Evolutionary conservation across 192 early-diverging fungal species (phyloP), one percentile per base, ranked within the genome.

Genomic region (Piromyces sp.): DNA sequence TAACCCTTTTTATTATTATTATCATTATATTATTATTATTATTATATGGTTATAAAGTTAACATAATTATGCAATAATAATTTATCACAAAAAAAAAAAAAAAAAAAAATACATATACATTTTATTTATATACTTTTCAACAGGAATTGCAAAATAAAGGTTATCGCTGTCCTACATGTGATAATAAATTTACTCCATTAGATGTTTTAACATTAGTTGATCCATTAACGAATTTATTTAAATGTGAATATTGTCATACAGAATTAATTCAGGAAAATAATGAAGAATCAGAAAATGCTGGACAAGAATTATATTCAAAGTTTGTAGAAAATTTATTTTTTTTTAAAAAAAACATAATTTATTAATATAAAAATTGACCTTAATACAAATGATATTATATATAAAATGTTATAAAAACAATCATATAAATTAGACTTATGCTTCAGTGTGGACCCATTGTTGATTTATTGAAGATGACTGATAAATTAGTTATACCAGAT

Each of bases 361-460:
- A n/a, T n/a, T n/a, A n/a, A n/a, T n/a, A n/a, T n/a, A n/a, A n/a
- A n/a, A n/a, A n/a, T n/a, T n/a, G n/a, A n/a, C n/a, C n/a, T n/a
- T n/a, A n/a, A n/a, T n/a, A n/a, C n/a, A n/a, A n/a, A n/a, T n/a
- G n/a, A n/a, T n/a, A n/a, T n/a, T n/a, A n/a, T n/a, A n/a, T n/a
- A n/a, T n/a, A n/a, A n/a, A n/a, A n/a, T n/a, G n/a, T n/a, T n/a
- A n/a, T n/a, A n/a, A n/a, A n/a, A n/a, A n/a, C n/a, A n/a, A n/a
- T n/a, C n/a, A n/a, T n/a, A n/a, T n/a, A n/a, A n/a, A n/a, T 37
- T 78, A 91, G 89, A 79, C 87, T 95, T 36, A 90, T 91, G 84
- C 90, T 93, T 68, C 89, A 94, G 83, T 92, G 87, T 79, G 87
- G 90, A 78, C 91, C 92, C 0, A 94, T 95, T 30, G 90, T 94